Conservation (phyloP, 805 yeast genomes). For the Maudiozyma saulgeensis region DNA sequence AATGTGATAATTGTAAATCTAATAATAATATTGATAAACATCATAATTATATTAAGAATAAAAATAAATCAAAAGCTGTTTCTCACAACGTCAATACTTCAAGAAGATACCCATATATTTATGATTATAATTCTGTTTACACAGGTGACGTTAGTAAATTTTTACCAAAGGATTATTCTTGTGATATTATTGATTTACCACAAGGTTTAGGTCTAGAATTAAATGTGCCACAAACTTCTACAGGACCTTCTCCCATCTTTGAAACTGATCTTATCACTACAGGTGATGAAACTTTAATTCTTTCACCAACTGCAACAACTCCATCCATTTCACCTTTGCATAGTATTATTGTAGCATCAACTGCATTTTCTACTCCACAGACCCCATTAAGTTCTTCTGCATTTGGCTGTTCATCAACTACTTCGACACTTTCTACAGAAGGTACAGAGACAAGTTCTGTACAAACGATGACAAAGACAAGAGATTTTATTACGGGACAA, state of each 20-base stretch:
- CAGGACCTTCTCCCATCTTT: neutral
- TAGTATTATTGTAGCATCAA: neutral
- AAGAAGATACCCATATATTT: conserved; percentile 65
- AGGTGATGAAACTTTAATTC: neutral
- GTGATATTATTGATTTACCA: conserved; percentile 28
- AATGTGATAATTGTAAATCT: neutral
- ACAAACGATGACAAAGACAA: neutral
- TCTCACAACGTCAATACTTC: conserved; percentile 63
- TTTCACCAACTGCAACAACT: neutral
- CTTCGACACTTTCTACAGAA: neutral
- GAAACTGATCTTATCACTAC: neutral
- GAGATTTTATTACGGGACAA: conserved; percentile 1
- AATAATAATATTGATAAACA: neutral
- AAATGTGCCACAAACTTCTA: neutral
- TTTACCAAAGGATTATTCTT: conserved; percentile 20
- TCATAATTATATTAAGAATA: neutral
- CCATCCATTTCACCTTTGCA: neutral
- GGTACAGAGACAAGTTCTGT: neutral
- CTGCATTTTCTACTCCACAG: neutral
- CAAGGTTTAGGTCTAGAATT: conserved; percentile 1
- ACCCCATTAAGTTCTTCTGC: neutral
- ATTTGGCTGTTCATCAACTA: neutral
- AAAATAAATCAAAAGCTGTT: conserved; percentile 33
- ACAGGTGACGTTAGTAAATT: conserved; percentile 35
- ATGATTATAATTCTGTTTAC: conserved; percentile 72